These are phyloP conservation scores for Protea cynaroides DNA, from an alignment of 164 flowering plant genomes.

Conservation along the genomic window DNA sequence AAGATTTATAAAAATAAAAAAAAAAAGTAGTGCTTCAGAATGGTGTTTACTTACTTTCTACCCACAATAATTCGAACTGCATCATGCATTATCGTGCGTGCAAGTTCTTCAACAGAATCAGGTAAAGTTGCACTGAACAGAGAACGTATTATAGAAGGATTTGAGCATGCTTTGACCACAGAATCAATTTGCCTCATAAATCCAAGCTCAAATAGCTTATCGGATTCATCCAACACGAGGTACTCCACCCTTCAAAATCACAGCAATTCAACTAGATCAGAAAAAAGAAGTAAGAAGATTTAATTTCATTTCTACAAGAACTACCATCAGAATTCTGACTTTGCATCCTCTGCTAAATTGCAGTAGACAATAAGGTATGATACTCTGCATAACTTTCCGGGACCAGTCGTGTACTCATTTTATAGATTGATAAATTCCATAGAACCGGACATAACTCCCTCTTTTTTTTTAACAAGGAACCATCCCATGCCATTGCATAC, in stretches of 20 bases:
- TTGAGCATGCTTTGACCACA: conserved; percentile 90
- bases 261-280: conserved; percentile 4
- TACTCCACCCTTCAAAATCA: conserved; percentile 72
- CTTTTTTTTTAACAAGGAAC: no score
- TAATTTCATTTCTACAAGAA: background rate
- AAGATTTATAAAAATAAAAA: background rate
- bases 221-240: conserved; percentile 93
- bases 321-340: background rate
- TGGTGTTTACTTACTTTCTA: conserved; percentile 62
- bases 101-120: conserved; percentile 91
- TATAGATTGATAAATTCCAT: no score
- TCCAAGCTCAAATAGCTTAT: conserved; percentile 88
- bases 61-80: conserved; percentile 94
- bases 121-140: conserved; percentile 96
- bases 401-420: no score
- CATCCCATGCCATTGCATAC: no score
- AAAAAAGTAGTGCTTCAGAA: background rate
- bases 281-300: background rate
- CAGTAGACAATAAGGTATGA: no score
- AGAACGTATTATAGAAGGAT: conserved; percentile 78
- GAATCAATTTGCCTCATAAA: conserved; percentile 83
- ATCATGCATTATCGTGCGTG: conserved; percentile 96
- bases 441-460: no score
- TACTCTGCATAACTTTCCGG: no score
- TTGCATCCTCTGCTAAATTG: no score